Conservation (phyloP, 2,329 filamentous ascomycete genomes). For the Penicillium italicum region DNA sequence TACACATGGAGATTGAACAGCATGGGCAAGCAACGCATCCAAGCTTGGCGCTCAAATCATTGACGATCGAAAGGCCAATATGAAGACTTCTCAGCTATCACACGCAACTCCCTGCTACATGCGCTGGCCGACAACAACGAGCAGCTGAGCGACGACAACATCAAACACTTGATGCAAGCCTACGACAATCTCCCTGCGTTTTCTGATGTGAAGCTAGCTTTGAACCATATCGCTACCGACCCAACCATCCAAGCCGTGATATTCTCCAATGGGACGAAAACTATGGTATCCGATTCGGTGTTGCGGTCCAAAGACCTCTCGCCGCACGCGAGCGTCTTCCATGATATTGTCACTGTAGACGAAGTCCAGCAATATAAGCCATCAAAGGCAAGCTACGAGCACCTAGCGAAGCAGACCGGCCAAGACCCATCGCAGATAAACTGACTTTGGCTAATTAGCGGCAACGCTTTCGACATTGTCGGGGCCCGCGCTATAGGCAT, state of each 20-base stretch:
- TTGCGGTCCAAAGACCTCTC: constrained; percentile 55
- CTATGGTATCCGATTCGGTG: constrained; percentile 62
- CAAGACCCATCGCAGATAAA: constrained; percentile 44
- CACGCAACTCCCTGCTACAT: constrained; percentile 59
- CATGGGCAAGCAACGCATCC: constrained; percentile 57
- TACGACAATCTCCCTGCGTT: constrained; percentile 65
- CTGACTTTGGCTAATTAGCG: constrained; percentile 65
- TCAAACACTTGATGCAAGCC: constrained; percentile 55
- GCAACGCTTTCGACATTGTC: constrained; percentile 70
- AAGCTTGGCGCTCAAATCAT: neutral
- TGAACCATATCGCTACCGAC: constrained; percentile 48
- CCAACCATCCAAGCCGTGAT: constrained; percentile 53
- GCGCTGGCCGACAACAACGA: constrained; percentile 58
- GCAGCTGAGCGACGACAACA: constrained; percentile 44
- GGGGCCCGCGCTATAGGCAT: constrained; percentile 62
- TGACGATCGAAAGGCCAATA: constrained; percentile 51
- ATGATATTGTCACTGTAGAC: constrained; percentile 61
- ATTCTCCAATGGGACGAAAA: constrained; percentile 66
- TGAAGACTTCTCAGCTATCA: constrained; percentile 61
- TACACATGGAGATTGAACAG: constrained; percentile 73
- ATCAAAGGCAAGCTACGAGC: constrained; percentile 57
- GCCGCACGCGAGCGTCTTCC: constrained; percentile 49
- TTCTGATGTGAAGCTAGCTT: constrained; percentile 57
- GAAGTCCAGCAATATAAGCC: constrained; percentile 62
- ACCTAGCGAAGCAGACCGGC: constrained; percentile 53